Evolutionary conservation across 1,139 yeast species (phyloP).

Genomic region (Pichia kudriavzevii): DNA sequence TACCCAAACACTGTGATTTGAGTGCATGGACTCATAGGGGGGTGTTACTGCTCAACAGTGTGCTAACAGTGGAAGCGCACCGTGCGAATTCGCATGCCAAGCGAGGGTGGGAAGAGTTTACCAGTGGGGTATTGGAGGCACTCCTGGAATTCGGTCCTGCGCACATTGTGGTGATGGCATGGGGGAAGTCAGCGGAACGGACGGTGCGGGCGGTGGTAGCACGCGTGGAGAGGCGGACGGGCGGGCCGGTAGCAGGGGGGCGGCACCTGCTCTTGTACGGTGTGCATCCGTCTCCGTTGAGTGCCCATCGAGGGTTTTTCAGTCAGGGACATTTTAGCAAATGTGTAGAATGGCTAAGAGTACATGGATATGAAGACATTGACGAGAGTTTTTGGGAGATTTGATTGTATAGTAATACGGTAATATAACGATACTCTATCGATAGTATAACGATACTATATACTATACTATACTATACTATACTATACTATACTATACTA

Average conservation of each 20-base stretch:
- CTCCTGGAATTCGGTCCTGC: conserved; percentile 41
- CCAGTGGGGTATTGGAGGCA: conserved; percentile 58
- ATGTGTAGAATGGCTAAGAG: conserved; percentile 69
- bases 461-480: no score
- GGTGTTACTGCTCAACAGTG: conserved; percentile 79
- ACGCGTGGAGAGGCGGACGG: neutral
- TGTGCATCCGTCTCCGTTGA: conserved; percentile 93
- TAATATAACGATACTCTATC: no score
- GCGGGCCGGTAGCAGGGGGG: neutral
- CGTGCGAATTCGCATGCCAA: conserved; percentile 89
- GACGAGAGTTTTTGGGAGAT: no score
- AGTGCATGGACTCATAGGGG: conserved; percentile 87
- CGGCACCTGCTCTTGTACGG: conserved; percentile 50
- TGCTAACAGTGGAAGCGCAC: conserved; percentile 89
- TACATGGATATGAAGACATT: conserved; percentile 38
- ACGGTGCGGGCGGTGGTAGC: conserved; percentile 12
- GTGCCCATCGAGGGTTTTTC: conserved; percentile 73
- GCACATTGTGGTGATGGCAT: conserved; percentile 72
- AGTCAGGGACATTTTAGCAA: conserved; percentile 46
- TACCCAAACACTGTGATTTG: conserved; percentile 60
- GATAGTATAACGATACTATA: no score
- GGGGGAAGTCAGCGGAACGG: conserved; percentile 93
- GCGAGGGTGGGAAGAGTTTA: conserved; percentile 90
- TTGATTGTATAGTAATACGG: no score
- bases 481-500: no score